Base-by-base conservation (phyloP, 75 land plant genomes). In the Gnetum montanum region DNA sequence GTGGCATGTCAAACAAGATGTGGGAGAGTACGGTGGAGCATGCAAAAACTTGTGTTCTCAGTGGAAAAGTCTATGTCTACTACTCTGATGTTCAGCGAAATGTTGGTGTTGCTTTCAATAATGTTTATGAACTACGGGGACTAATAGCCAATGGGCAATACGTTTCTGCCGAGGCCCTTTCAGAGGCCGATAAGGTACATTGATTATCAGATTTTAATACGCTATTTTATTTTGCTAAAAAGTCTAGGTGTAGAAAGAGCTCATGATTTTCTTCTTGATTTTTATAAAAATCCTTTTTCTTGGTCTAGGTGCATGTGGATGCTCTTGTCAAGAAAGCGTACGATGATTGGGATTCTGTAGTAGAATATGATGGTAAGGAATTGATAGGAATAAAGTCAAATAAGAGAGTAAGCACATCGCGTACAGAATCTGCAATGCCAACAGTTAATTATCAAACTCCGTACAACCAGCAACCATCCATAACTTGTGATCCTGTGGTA, bases 1-100 rank as follows among this genome's bases (percentile, higher is more conserved):
- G 77, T 72, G 97, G 97, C 6, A 92, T 92, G 97, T 87, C 97
- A 62, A 88, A 84, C 66, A 92, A 83, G 65, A 92, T 92, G 97
- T 92, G 97, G 97, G 93, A 92, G 6, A 82, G 68, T 46, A 86
- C 86, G 24, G 58, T 88, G 51, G 93, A 88, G 59, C 97, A 92
- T 67, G 94, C 97, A 24, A 84, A 88, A 74, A 92, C 97, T 61
- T 88, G 94, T 77, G 86, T 76, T 23, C 57, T 92, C 11, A 72
- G 86, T 69, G 93, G 94, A 24, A 92, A 88, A 69, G 74, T 73
- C 19, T 82, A 92, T 69, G 74, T 88, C 16, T 81, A 81, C 47
- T 84, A 88, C 57, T 49, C 84, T 49, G 96, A 86, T 50, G 79
- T 72, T 33, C 12, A 73, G 37, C 85, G 75, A 47, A 75, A 59